Base-by-base conservation (phyloP, 805 yeast species). In the Hanseniaspora valbyensis region DNA sequence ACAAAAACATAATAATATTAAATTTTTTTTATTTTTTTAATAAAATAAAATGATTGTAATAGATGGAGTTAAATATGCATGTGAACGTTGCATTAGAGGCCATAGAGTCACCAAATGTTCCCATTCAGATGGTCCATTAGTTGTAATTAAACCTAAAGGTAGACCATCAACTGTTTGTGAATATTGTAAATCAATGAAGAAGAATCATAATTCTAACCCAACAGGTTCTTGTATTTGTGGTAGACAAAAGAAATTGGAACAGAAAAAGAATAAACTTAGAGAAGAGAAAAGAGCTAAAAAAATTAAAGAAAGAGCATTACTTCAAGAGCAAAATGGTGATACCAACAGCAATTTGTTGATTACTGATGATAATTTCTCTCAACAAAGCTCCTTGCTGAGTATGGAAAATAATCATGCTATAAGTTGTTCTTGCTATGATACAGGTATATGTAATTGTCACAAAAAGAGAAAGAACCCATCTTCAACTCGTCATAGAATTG, bases 121-220 rank as follows among this genome's bases (percentile, higher is more conserved):
- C 41, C 98, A 92, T 64, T 78, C 89, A 0, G 95, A 92, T 57
- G 86, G 85, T 60, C 94, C 95, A 4, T 69, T 92, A 57, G 81
- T 84, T 62, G 83, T 83, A 84, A 90, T 92, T 64, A 92, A 92
- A 62, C 96, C 95, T 16, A 92, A 92, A 62, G 98, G 98, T 2
- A 72, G 98, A 52, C 98, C 98, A 1, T 80, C 95, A 0, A 81
- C 95, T 1, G 95, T 88, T 60, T 90, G 97, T 61, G 71, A 74
- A 34, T 94, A 84, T 61, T 90, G 95, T 62, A 79, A 87, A 55
- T 86, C 81, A 52, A 75, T 80, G 56, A 69, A 95, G 33, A 80
- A 78, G 60, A 61, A 71, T 54, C 81, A 80, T 57, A 78, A 81
- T 58, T 69, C 78, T 1, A 92, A 84, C 61, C 67, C 74, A 0